These are phyloP conservation scores for Ustulina deusta DNA, from an alignment of 2,329 filamentous ascomycete species.

Conservation along the genomic window DNA sequence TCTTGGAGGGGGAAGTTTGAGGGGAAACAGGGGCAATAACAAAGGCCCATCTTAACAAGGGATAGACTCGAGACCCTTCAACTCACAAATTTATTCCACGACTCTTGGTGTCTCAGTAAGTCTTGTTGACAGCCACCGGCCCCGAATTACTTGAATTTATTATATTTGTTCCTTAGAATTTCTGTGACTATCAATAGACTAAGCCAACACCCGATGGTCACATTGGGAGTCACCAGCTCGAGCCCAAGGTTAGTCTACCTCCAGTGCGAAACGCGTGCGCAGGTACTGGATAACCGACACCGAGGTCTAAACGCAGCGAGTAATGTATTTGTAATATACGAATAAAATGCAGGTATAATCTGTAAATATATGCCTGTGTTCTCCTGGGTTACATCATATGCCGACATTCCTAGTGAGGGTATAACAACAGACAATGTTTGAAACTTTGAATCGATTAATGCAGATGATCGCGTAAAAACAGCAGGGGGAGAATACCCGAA, in stretches of 20 bases:
- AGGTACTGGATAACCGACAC: neutral
- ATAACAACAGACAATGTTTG: neutral
- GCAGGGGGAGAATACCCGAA: conserved; percentile 12
- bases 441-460: conserved; percentile 26
- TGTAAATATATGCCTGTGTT: neutral
- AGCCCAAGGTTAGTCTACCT: too few relatives aligned
- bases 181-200: too few relatives aligned
- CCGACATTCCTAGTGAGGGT: neutral
- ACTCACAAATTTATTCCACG: neutral
- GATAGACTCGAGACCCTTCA: too few relatives aligned
- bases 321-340: neutral
- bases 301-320: neutral
- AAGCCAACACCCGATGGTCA: too few relatives aligned
- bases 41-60: too few relatives aligned
- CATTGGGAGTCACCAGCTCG: too few relatives aligned
- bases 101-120: too few relatives aligned
- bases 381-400: neutral
- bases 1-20: too few relatives aligned
- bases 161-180: too few relatives aligned
- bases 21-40: too few relatives aligned
- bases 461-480: conserved; percentile 9
- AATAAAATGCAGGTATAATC: neutral
- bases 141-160: too few relatives aligned
- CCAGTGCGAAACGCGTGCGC: neutral
- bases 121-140: too few relatives aligned